Base-by-base conservation (phyloP, 73 alveolate genomes). In the Paramecium primaurelia region DNA sequence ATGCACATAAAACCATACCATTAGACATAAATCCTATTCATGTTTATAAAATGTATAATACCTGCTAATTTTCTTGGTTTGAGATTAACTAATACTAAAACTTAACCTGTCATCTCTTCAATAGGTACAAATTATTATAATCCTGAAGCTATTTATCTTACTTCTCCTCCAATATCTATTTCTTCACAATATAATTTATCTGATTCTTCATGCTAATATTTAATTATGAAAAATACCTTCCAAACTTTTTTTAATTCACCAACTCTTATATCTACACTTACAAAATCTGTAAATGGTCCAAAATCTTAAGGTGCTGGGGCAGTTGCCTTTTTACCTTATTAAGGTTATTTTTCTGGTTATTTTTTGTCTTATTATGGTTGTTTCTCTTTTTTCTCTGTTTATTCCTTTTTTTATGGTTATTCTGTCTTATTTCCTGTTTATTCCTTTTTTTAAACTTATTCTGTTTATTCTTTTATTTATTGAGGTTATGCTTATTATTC, bases 1-100 rank as follows among this genome's bases (percentile, higher is more conserved):
- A 69, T 44, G 99, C 97, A 64, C 99, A 96, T 90, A 98, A 58
- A 58, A 98, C 97, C 99, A 98, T 98, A 12, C 99, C 99, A 92
- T 97, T 96, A 25, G 99, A 94, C 75, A 86, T 86, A 95, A 98
- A 97, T 32, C 99, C 99, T 44, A 42, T 49, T 51, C 0, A 45
- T 8, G 8, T 16, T 38, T 1, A 20, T 1, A 18, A 22, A 22
- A 22, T 49, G 32, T 73, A 34, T 16, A n/a, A 20, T 80, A 80
- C 91, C 73, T 60, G 97, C 98, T 71, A 98, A 92, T 90, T 97
- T 97, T 92, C 98, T 95, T 42, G 98, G 95, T 95, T 97, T 96
- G 42, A 98, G 92, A 93, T 98, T 98, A 14, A 98, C 98, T 40
- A 96, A 92, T 18, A 97, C 99, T 44, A 97, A 95, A 1, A 97